Evolutionary conservation across 2,329 filamentous ascomycete species (phyloP).

Genomic region (Stagonosporopsis tanaceti): DNA sequence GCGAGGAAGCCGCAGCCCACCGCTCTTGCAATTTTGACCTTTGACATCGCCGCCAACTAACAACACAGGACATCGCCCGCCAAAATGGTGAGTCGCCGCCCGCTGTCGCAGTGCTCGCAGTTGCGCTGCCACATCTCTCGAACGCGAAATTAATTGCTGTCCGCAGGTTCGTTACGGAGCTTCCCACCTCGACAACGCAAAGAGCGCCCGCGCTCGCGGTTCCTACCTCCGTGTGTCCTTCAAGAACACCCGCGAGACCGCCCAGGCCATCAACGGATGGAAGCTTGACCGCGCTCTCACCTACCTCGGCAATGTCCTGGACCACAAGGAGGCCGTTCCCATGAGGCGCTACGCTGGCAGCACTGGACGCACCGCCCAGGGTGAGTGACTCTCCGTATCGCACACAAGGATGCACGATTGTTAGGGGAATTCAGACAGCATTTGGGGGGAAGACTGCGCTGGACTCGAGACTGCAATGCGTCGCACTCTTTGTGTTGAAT

Average conservation of each 20-base stretch:
- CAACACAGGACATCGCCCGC: conserved; percentile 46
- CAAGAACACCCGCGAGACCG: conserved; percentile 99
- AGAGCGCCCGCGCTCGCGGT: conserved; percentile 95
- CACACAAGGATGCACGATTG: conserved; percentile 1
- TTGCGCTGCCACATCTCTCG: conserved; percentile 11
- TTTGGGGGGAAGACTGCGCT: conserved; percentile 8
- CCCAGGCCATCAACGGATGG: conserved; percentile 99
- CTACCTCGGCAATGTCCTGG: conserved; percentile 98
- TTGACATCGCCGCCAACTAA: conserved; percentile 34
- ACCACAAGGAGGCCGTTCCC: conserved; percentile 96
- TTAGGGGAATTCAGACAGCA: background rate
- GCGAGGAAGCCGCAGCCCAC: conserved; percentile 1
- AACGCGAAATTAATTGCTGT: conserved; percentile 36
- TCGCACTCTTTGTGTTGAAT: conserved; percentile 1
- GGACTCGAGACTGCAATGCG: background rate
- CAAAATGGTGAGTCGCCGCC: conserved; percentile 52
- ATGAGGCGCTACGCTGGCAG: conserved; percentile 97
- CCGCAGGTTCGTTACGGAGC: conserved; percentile 51
- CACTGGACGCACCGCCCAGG: conserved; percentile 96
- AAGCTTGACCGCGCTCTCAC: conserved; percentile 93
- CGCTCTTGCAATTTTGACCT: conserved; percentile 41
- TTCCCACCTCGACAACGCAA: conserved; percentile 49
- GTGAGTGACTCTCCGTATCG: conserved; percentile 66
- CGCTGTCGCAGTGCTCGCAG: conserved; percentile 14
- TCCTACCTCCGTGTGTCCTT: conserved; percentile 99